Evolutionary conservation across 371 early-diverging fungal genomes (phyloP), one percentile per base, ranked within the genome.

Genomic region (Haplosporangium sp.): DNA sequence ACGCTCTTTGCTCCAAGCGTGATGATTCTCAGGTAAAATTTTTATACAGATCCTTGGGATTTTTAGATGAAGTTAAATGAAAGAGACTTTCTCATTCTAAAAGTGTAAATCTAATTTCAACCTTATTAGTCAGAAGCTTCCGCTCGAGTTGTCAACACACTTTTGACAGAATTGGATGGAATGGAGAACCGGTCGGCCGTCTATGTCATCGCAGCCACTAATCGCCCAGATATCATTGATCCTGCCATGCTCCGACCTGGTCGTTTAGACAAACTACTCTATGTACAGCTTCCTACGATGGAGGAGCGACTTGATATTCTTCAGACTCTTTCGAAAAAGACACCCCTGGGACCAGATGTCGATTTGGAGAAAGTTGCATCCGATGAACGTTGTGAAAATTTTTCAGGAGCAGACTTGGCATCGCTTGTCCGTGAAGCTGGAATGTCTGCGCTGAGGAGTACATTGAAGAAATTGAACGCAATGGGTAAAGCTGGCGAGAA

Each of bases 131-230:
- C 94, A 13, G 96, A 96, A 68, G 92, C 95, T 0, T 90, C 96
- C 2, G 95, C 98, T 6, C 94, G 99, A 39, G 95, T 99, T 5
- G 99, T 99, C 52, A 99, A 99, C 85, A 98, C 99, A 11, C 86
- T 99, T 34, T 86, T 99, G 58, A 99, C 99, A 3, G 98, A 99
- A 82, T 84, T 99, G 82, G 99, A 99, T 87, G 99, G 99, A 58
- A 91, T 99, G 85, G 91, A 97, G 73, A 92, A 92, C 48, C 93
- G 98, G 48, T 90, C 94, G 37, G 91, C 92, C 50, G 98, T 99
- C 0, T 98, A 94, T 88, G 94, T 99, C 19, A 97, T 99, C 77
- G 99, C 98, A 0, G 99, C 99, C 4, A 99, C 99, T n/a, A 99
- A 99, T 81, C 90, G 99, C 56, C 98, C 99, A 56, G 96, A 99